These are phyloP conservation scores for Coniochaeta ligniaria DNA, from an alignment of 2,329 filamentous ascomycete genomes.

Conservation along the genomic window DNA sequence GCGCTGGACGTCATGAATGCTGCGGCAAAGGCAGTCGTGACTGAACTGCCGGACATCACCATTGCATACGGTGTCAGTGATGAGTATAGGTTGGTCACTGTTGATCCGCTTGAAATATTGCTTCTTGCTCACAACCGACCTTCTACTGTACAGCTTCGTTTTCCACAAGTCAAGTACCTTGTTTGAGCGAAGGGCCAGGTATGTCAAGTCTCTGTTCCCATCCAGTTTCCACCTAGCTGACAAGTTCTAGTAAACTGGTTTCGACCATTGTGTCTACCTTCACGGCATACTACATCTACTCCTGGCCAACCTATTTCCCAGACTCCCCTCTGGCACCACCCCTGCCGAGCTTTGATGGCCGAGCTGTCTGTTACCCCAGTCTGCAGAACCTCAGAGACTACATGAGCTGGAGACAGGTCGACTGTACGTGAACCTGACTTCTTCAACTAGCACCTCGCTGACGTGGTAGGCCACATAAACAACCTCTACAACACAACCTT, in stretches of 20 bases:
- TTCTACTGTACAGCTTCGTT: conserved; percentile 60
- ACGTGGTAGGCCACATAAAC: conserved; percentile 75
- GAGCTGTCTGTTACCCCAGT: conserved; percentile 84
- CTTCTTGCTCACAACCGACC: background rate
- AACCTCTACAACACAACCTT: conserved; percentile 98
- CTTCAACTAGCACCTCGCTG: background rate
- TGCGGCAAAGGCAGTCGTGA: conserved; percentile 77
- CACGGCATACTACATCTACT: conserved; percentile 79
- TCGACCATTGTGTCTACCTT: conserved; percentile 91
- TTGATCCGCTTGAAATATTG: background rate
- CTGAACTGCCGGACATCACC: conserved; percentile 74
- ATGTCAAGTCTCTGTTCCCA: conserved; percentile 6
- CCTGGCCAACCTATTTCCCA: conserved; percentile 72
- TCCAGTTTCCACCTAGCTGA: conserved; percentile 2
- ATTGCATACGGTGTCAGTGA: conserved; percentile 93
- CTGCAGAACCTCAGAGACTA: conserved; percentile 83
- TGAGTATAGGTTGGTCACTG: conserved; percentile 62
- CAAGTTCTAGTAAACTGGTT: conserved; percentile 65
- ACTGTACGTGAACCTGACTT: conserved; percentile 56
- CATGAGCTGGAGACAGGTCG: conserved; percentile 92
- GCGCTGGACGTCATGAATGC: conserved; percentile 93
- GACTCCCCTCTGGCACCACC: conserved; percentile 63
- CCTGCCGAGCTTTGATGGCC: conserved; percentile 85
- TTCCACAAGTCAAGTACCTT: conserved; percentile 76
- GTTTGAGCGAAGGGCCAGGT: conserved; percentile 81